These are phyloP conservation scores for Vigna radiata DNA, from an alignment of 306 rosid species.

Conservation along the genomic window DNA sequence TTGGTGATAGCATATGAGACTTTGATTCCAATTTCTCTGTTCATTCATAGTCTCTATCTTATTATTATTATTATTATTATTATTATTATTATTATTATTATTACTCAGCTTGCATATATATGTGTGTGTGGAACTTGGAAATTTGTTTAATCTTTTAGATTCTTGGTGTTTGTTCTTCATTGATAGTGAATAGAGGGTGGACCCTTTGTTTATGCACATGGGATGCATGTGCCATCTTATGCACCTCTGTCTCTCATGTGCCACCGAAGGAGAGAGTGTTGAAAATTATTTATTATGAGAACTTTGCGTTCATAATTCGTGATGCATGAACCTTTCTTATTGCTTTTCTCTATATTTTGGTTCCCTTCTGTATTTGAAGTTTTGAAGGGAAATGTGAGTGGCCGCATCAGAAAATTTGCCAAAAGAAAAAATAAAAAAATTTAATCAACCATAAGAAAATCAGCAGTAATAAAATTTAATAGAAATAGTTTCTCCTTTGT, in stretches of 20 bases:
- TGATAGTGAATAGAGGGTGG: slow-evolving; percentile 46
- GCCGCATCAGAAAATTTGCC: background rate
- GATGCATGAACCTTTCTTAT: slow-evolving; percentile 40
- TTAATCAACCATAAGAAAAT: no score
- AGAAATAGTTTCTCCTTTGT: no score
- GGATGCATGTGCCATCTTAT: slow-evolving; percentile 56
- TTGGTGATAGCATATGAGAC: slow-evolving; percentile 41
- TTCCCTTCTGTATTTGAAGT: background rate
- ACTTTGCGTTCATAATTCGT: slow-evolving; percentile 1
- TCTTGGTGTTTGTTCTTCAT: slow-evolving; percentile 25
- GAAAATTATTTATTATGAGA: slow-evolving; percentile 31
- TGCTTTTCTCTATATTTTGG: slow-evolving; percentile 19
- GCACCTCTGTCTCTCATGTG: slow-evolving; percentile 53
- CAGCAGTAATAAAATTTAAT: no score
- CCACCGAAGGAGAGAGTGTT: slow-evolving; percentile 46
- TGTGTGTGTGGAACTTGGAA: slow-evolving; percentile 16
- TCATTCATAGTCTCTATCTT: slow-evolving; percentile 34
- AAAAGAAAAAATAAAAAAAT: no score
- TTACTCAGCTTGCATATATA: slow-evolving; percentile 56
- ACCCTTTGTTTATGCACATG: slow-evolving; percentile 58
- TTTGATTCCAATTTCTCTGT: slow-evolving; percentile 38
- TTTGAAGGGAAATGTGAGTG: background rate
- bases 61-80: slow-evolving; percentile 42
- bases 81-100: slow-evolving; percentile 48
- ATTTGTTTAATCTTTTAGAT: slow-evolving; percentile 37